Percentiles rank a stretch among this genome's conserved stretches.
Conservation (phyloP, 139 green algal species). For the Micractinium conductrix region DNA sequence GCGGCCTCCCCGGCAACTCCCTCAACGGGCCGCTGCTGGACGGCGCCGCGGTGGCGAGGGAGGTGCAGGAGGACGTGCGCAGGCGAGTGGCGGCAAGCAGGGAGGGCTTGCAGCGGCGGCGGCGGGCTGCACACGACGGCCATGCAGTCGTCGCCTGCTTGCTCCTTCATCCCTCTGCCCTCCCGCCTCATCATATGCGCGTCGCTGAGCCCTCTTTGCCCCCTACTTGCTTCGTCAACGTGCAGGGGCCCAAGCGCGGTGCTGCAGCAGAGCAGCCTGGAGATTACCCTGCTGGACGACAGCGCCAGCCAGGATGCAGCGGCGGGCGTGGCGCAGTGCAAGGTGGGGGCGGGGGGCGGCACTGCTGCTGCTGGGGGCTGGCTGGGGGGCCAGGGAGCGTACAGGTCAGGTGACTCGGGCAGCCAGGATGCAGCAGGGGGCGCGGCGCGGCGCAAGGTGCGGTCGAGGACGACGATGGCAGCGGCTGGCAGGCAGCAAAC, state of each 20-base stretch:
- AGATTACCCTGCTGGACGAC: constrained; percentile 21
- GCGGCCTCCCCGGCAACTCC: constrained; percentile 5
- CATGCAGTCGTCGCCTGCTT: no score
- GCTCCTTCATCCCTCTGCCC: no score
- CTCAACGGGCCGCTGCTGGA: constrained; percentile 1
- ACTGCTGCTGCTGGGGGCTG: no score
- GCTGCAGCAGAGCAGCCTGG: constrained; percentile 3
- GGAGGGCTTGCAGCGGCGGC: no score
- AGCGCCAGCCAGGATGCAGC: not conserved
- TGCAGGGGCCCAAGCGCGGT: not conserved
- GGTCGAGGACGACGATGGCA: not conserved
- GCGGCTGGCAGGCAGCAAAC: no score
- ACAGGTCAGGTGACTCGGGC: not conserved
- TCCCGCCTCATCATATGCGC: no score
- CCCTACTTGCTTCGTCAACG: not conserved
- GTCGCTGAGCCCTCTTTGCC: no score
- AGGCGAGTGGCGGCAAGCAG: no score
- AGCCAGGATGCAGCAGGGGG: not conserved
- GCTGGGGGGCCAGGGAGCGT: no score
- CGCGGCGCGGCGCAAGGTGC: not conserved
- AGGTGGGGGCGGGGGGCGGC: not conserved
- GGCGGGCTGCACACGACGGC: no score
- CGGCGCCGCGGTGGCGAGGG: not conserved
- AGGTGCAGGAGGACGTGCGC: constrained; percentile 2
- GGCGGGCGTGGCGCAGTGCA: constrained; percentile 30